A percentile compares a stretch with the other conserved stretches of the same genome.
Evolutionary conservation across 2,329 filamentous ascomycete genomes (phyloP).

Genomic region (Botryotinia calthae): DNA sequence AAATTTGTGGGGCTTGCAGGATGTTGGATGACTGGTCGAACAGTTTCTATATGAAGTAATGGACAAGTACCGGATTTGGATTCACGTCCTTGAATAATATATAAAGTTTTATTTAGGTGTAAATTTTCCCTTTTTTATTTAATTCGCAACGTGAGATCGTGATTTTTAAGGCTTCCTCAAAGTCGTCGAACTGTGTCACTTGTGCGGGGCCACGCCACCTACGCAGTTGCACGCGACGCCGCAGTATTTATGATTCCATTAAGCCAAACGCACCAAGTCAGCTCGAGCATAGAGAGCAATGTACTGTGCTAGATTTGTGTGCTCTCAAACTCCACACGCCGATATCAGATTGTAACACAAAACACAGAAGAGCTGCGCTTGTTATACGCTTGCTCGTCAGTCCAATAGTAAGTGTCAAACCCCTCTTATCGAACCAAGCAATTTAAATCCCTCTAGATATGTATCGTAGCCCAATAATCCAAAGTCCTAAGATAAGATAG

Average conservation of each 20-base stretch:
- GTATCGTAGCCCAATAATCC: neutral
- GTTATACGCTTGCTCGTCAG: neutral
- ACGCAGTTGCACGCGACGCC: neutral
- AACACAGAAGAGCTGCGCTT: neutral
- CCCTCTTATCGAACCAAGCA: no score
- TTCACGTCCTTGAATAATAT: conserved; percentile 9
- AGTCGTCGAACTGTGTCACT: neutral
- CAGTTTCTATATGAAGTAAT: neutral
- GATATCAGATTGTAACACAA: neutral
- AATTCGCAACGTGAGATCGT: neutral
- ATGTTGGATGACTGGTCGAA: neutral
- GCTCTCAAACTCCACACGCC: neutral
- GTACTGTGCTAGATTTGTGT: neutral
- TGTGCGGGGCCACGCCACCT: neutral
- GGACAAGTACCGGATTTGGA: neutral
- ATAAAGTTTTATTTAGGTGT: neutral
- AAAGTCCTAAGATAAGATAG: neutral
- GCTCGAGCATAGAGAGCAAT: neutral
- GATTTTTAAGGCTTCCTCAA: no score
- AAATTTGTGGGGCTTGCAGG: neutral
- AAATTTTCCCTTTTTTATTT: neutral
- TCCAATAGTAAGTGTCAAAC: neutral
- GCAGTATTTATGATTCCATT: neutral
- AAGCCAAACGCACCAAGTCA: neutral
- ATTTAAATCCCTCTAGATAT: neutral